These are phyloP conservation scores for Lipomyces orientalis DNA, from an alignment of 805 yeast genomes.

Conservation along the genomic window DNA sequence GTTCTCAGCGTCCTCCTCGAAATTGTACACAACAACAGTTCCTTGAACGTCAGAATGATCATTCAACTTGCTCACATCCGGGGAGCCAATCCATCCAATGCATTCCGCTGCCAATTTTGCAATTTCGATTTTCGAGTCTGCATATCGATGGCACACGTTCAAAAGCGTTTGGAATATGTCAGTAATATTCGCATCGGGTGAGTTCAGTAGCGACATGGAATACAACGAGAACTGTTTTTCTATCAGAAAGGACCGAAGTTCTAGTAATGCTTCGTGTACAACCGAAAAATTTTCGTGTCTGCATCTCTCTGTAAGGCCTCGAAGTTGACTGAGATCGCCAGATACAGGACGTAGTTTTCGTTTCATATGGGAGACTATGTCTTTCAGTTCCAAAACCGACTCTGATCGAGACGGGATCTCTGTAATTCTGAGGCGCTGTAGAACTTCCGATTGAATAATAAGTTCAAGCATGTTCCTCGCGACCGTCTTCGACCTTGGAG, in stretches of 20 bases:
- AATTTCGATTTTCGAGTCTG: constrained; percentile 46
- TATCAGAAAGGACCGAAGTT: constrained; percentile 26
- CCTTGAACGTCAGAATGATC: constrained; percentile 51
- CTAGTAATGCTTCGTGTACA: constrained; percentile 59
- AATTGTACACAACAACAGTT: constrained; percentile 62
- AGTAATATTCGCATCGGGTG: constrained; percentile 19
- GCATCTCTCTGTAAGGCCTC: constrained; percentile 58
- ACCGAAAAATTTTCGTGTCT: constrained; percentile 71
- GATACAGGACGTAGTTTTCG: constrained; percentile 7
- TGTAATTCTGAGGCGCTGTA: constrained; percentile 41
- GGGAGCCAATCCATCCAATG: constrained; percentile 75
- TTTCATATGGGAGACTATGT: constrained; percentile 10
- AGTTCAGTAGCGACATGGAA: constrained; percentile 17
- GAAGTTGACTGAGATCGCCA: constrained; percentile 17
- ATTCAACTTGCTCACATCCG: constrained; percentile 67
- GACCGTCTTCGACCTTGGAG: constrained; percentile 54
- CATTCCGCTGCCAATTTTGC: constrained; percentile 69
- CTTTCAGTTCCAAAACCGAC: constrained; percentile 22
- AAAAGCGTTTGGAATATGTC: constrained; percentile 42
- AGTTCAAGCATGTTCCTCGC: constrained; percentile 57
- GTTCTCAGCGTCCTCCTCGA: constrained; percentile 67
- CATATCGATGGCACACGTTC: constrained; percentile 40
- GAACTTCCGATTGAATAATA: constrained; percentile 40
- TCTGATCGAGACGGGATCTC: constrained; percentile 32
- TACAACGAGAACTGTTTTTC: constrained; percentile 18